Conservation (phyloP, 75 land plant species). For the Picea glauca region DNA sequence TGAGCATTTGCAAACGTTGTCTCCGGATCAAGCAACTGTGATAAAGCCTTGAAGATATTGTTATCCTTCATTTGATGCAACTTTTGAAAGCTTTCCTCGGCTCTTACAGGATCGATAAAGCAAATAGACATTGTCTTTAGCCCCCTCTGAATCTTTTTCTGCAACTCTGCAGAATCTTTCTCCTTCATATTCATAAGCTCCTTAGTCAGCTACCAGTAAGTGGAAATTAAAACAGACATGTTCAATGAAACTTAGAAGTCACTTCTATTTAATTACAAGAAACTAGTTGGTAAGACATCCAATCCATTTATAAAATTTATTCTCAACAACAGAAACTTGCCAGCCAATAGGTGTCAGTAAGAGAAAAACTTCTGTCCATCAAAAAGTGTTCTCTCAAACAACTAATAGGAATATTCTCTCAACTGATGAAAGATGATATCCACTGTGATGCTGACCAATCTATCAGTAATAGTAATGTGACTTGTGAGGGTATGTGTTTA, state of each 20-base stretch:
- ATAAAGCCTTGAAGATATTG: constrained; percentile 49
- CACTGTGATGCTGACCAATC: too few relatives aligned
- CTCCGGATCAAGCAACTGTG: constrained; percentile 39
- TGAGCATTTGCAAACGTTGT: constrained; percentile 30
- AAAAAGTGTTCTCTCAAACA: too few relatives aligned
- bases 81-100: constrained; percentile 71
- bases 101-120: constrained; percentile 68
- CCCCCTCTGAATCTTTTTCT: constrained; percentile 30
- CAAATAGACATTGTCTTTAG: constrained; percentile 54
- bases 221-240: background rate
- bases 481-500: too few relatives aligned
- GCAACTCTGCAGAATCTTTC: constrained; percentile 38
- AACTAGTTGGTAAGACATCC: background rate
- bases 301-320: background rate
- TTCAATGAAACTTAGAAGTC: background rate
- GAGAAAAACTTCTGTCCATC: too few relatives aligned
- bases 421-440: too few relatives aligned
- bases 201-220: background rate
- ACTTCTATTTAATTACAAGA: background rate
- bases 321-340: background rate
- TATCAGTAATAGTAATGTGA: too few relatives aligned
- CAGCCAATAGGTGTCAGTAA: background rate
- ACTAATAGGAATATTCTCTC: too few relatives aligned
- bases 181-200: constrained; percentile 36
- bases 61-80: constrained; percentile 83